Evolutionary conservation across 257 asterid genomes (phyloP).

Genomic region (Fraxinus anomala): DNA sequence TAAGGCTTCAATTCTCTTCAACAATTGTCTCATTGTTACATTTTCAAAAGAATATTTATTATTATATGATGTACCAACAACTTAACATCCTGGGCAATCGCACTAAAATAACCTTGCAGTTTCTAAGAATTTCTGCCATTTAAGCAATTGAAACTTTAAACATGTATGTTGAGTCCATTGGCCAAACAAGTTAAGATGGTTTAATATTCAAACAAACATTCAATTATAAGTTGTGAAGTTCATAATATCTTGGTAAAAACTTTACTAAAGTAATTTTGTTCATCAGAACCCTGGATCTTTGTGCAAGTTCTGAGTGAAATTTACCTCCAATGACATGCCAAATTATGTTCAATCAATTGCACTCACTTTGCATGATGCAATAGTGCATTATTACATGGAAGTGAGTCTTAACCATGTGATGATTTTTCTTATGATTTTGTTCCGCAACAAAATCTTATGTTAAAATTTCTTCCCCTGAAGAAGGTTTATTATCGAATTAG

Average conservation of each 20-base stretch:
- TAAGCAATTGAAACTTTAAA: neutral
- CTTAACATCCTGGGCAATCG: neutral
- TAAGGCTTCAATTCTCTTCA: slow-evolving; percentile 41
- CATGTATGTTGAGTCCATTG: neutral
- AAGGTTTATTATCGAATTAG: neutral
- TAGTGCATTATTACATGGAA: neutral
- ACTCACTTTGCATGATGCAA: neutral
- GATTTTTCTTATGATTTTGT: neutral
- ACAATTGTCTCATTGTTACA: slow-evolving; percentile 9
- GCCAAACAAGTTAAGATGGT: neutral
- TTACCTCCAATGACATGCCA: neutral
- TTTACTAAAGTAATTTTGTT: neutral
- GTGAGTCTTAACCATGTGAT: neutral
- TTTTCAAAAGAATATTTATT: neutral
- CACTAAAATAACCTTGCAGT: neutral
- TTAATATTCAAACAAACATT: neutral
- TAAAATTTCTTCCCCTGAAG: neutral
- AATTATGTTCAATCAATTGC: neutral
- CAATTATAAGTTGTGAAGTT: neutral
- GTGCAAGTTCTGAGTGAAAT: neutral
- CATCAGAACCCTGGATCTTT: neutral
- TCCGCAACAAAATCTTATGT: too few species aligned
- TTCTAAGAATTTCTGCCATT: neutral
- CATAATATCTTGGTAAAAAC: neutral
- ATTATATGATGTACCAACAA: neutral